Evolutionary conservation across 176 grass and related monocot species (phyloP).

Genomic region (Urochloa ruziziensis): DNA sequence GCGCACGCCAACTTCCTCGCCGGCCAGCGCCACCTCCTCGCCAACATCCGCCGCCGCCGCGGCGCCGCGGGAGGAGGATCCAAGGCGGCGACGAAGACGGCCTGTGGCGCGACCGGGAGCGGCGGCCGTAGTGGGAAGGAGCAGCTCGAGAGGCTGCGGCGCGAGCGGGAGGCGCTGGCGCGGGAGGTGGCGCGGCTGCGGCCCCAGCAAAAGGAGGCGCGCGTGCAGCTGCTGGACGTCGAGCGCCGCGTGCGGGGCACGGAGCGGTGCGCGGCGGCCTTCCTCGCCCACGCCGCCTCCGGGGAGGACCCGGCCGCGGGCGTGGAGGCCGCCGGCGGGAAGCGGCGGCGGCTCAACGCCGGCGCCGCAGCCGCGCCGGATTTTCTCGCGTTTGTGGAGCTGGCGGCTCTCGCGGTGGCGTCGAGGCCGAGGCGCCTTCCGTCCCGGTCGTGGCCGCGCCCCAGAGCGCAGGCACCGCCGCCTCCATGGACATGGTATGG

Average conservation of each 20-base stretch:
- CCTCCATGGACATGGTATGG: conserved; percentile 45
- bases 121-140: neutral
- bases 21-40: conserved; percentile 61
- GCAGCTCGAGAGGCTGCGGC: conserved; percentile 48
- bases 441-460: neutral
- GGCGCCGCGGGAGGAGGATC: neutral
- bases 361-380: conserved; percentile 1
- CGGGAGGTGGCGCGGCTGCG: conserved; percentile 48
- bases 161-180: conserved; percentile 44
- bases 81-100: neutral
- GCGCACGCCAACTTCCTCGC: conserved; percentile 54
- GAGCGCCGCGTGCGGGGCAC: conserved; percentile 48
- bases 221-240: conserved; percentile 40
- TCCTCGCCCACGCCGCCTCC: conserved; percentile 47
- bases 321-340: conserved; percentile 16
- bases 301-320: conserved; percentile 21
- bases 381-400: conserved; percentile 25
- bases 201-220: conserved; percentile 44
- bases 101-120: neutral
- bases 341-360: conserved; percentile 36
- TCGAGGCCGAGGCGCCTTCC: neutral
- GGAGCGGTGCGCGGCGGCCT: conserved; percentile 56
- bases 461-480: neutral
- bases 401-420: neutral
- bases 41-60: conserved; percentile 50